Conservation (phyloP, 2,329 filamentous ascomycete genomes). For the Aspergillus fumigatus region DNA sequence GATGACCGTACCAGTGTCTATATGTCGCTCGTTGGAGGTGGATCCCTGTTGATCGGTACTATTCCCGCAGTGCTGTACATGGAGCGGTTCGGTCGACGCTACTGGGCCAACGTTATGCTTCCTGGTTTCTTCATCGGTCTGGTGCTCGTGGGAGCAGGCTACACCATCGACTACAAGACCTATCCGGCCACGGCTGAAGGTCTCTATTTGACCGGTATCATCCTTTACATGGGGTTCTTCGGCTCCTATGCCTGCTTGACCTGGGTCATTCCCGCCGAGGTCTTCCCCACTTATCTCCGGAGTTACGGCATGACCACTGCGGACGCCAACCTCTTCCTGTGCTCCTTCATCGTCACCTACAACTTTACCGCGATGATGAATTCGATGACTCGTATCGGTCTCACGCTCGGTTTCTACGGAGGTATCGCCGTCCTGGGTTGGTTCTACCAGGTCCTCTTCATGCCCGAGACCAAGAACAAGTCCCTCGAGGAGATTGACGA, state of each 20-base stretch:
- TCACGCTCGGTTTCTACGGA: slow-evolving; percentile 68
- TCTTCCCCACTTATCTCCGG: slow-evolving; percentile 68
- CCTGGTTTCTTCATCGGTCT: slow-evolving; percentile 68
- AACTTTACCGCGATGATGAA: slow-evolving; percentile 68
- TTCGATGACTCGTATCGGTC: slow-evolving; percentile 62
- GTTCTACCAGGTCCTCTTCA: slow-evolving; percentile 69
- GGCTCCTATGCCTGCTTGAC: slow-evolving; percentile 61
- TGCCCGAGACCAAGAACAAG: slow-evolving; percentile 70
- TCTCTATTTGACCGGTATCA: slow-evolving; percentile 58
- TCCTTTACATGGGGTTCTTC: slow-evolving; percentile 64
- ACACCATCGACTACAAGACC: slow-evolving; percentile 49
- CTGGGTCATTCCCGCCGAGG: slow-evolving; percentile 64
- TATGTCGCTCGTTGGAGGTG: slow-evolving; percentile 71
- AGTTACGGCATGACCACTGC: slow-evolving; percentile 70
- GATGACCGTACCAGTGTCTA: slow-evolving; percentile 59
- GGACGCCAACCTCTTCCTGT: slow-evolving; percentile 64
- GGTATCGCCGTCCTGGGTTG: slow-evolving; percentile 67
- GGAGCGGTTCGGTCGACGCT: slow-evolving; percentile 67
- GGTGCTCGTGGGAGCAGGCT: slow-evolving; percentile 61
- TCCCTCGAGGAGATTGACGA: slow-evolving; percentile 68
- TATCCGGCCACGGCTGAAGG: slow-evolving; percentile 51
- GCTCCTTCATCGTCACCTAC: slow-evolving; percentile 69
- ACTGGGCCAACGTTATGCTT: slow-evolving; percentile 70
- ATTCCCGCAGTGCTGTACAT: slow-evolving; percentile 66
- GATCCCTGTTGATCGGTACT: slow-evolving; percentile 61